Conservation (phyloP, 371 early-diverging fungal genomes). For the Mucor indicus region DNA sequence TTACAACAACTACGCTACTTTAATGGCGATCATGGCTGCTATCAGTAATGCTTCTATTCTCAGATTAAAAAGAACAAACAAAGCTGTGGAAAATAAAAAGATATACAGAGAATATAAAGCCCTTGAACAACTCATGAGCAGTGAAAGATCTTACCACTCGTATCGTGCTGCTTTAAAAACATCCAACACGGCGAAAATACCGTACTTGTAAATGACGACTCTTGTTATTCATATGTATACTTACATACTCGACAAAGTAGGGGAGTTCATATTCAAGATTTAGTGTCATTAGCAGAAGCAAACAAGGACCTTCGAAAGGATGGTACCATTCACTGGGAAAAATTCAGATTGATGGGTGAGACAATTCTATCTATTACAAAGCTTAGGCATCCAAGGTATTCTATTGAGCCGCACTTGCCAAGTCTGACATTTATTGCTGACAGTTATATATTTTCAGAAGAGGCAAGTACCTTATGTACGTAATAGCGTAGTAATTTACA, state of each 20-base stretch:
- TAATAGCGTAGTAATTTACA: neutral
- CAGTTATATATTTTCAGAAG: slow-evolving; percentile 39
- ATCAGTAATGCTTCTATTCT: slow-evolving; percentile 66
- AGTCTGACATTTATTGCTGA: slow-evolving; percentile 40
- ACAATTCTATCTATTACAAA: slow-evolving; percentile 46
- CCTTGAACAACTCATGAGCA: slow-evolving; percentile 65
- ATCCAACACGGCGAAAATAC: slow-evolving; percentile 54
- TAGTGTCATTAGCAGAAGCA: slow-evolving; percentile 57
- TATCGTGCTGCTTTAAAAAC: slow-evolving; percentile 60
- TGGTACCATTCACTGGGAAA: slow-evolving; percentile 61
- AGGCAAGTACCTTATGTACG: slow-evolving; percentile 20
- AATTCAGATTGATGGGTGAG: slow-evolving; percentile 58
- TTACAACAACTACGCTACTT: slow-evolving; percentile 64
- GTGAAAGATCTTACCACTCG: slow-evolving; percentile 59
- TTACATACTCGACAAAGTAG: too few relatives aligned
- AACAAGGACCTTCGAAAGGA: slow-evolving; percentile 57
- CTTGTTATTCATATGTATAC: too few relatives aligned
- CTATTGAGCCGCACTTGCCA: slow-evolving; percentile 31
- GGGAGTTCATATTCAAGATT: slow-evolving; percentile 57
- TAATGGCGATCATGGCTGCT: slow-evolving; percentile 74
- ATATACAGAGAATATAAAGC: slow-evolving; percentile 54
- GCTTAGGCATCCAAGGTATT: slow-evolving; percentile 41
- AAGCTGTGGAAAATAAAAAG: slow-evolving; percentile 43
- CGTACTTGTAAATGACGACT: slow-evolving; percentile 61
- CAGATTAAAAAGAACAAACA: slow-evolving; percentile 60